Percentiles rank a stretch among this genome's conserved stretches.
phyloP scores from a whole-genome alignment of 225 moss, liverwort and hornwort species.

The Anthoceros angustus region DNA sequence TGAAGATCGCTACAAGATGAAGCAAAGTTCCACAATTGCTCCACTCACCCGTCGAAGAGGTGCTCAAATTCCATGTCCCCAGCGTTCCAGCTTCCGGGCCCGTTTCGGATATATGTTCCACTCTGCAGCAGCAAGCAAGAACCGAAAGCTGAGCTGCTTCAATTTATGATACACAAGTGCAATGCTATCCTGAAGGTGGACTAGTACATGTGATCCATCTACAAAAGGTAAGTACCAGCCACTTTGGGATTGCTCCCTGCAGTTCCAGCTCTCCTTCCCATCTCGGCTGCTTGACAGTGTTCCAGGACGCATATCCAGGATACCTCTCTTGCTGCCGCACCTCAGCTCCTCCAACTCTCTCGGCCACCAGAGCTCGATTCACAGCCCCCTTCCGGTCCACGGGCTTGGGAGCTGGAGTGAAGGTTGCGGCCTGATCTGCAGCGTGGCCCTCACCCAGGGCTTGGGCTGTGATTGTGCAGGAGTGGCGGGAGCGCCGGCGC shows the following conservation, averaged over 20 bases:
- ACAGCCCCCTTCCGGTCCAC: not conserved
- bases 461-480: too few relatives aligned
- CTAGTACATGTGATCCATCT: not conserved
- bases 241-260: constrained; percentile 16
- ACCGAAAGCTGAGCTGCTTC: not conserved
- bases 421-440: too few relatives aligned
- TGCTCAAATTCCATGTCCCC: constrained; percentile 18
- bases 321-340: constrained; percentile 1
- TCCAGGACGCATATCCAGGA: constrained; percentile 18
- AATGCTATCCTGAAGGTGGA: not conserved
- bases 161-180: not conserved
- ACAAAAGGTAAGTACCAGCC: constrained; percentile 10
- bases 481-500: too few relatives aligned
- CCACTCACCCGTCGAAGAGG: constrained; percentile 21
- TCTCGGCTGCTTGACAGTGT: constrained; percentile 16
- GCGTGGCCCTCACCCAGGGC: too few relatives aligned
- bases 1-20: not conserved
- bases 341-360: not conserved
- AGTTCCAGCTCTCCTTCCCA: constrained; percentile 24
- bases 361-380: not conserved
- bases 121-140: constrained; percentile 7
- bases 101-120: constrained; percentile 25
- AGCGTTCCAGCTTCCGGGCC: constrained; percentile 20
- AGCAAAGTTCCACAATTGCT: not conserved
- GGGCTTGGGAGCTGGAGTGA: too few relatives aligned